Conservation (phyloP, 164 flowering plant genomes). For the Kalanchoe fedtschenkoi region DNA sequence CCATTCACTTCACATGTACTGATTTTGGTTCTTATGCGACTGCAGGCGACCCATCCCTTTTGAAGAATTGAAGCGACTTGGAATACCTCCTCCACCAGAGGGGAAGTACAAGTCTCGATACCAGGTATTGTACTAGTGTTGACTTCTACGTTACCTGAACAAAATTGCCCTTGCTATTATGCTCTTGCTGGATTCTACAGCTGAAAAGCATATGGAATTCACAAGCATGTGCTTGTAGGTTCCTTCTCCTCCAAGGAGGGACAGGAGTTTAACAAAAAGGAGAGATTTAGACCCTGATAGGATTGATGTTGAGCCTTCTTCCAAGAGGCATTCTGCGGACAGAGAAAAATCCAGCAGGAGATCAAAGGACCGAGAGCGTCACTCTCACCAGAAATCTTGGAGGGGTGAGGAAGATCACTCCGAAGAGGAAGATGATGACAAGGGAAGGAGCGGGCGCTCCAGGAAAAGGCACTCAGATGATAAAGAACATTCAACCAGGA, state of each 20-base stretch:
- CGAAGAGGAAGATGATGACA: background rate
- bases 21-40: conserved; percentile 3
- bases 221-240: conserved; percentile 25
- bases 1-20: background rate
- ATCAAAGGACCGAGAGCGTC: conserved; percentile 17
- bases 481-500: background rate
- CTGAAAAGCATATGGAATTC: background rate
- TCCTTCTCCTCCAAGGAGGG: conserved; percentile 75
- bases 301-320: conserved; percentile 9
- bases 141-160: background rate
- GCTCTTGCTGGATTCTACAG: background rate
- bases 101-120: conserved; percentile 82
- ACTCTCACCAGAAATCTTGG: background rate
- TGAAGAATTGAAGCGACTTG: conserved; percentile 78
- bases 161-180: background rate
- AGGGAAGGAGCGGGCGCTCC: background rate
- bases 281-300: conserved; percentile 7
- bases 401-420: background rate
- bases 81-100: conserved; percentile 91
- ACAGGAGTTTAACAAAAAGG: conserved; percentile 12
- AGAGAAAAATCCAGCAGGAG: conserved; percentile 13
- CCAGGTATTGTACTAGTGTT: conserved; percentile 34
- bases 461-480: background rate
- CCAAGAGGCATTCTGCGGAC: conserved; percentile 9
- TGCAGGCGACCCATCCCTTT: conserved; percentile 65